Evolutionary conservation across 2,329 filamentous ascomycete species (phyloP), one percentile per base, ranked within the genome.

Genomic region (Berkeleyomyces basicola): DNA sequence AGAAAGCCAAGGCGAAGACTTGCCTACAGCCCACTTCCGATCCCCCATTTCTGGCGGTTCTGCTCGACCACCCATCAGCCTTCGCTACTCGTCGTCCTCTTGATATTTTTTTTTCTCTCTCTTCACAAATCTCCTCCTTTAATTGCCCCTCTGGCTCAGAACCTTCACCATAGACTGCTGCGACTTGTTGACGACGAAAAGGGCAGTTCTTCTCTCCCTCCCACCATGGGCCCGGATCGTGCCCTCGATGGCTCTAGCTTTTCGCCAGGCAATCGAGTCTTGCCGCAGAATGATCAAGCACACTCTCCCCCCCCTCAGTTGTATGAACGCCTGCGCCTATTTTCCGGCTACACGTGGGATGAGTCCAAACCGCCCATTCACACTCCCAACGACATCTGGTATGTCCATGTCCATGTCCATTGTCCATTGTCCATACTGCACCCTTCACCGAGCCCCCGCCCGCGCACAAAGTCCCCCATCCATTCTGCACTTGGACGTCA

Each of bases 311-410:
- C 85, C 51, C 77, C 79, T 67, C 82, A 84, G 68, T 79, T 91
- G 61, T 86, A 85, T 68, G 86, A 90, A 71, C 82, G 87, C 59
- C 78, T 91, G 67, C 79, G 82, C 66, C 85, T 88, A 71, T 79
- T 91, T 67, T 79, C 84, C 55, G 87, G 86, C 61, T 90, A 89
- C 71, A 82, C 80, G 5, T 91, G 87, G 87, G 86, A 90, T 72
- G 85, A 88, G 67, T 78, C 80, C 11, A 72, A 70, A 63, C 72
- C 73, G 36, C 81, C 82, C 9, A 76, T 80, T 63, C 83, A 85
- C 70, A 81, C 81, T 59, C 89, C 85, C 68, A 96, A 96, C 74
- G 90, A 95, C 72, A 90, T 91, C 76, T 97, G 91, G 90, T 84
- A 76, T 69, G 74, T 37, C n/a, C 23, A 23, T 23, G 23, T 23